These are phyloP conservation scores for Teratosphaeria zuluensis DNA, from an alignment of 2,329 filamentous ascomycete species.

Conservation along the genomic window DNA sequence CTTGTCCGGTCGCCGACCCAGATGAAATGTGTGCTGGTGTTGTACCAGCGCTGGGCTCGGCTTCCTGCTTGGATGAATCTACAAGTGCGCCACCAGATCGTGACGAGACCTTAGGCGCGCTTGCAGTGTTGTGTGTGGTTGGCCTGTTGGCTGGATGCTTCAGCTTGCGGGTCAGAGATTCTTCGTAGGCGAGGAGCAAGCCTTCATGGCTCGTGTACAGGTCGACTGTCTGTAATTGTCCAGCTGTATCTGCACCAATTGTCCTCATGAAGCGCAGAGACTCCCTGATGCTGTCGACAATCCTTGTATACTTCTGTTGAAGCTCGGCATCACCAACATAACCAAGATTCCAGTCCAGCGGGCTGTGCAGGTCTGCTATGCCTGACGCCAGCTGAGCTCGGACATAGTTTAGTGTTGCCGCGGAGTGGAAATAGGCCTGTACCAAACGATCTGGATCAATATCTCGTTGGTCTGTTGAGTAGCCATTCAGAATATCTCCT, in stretches of 20 bases:
- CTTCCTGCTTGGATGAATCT: conserved; percentile 5
- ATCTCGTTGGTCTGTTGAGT: conserved; percentile 60
- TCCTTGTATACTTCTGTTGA: conserved; percentile 75
- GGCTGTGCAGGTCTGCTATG: conserved; percentile 86
- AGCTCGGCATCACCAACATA: conserved; percentile 78
- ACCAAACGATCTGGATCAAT: conserved; percentile 80
- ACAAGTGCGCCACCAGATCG: conserved; percentile 13
- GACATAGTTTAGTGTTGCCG: conserved; percentile 88
- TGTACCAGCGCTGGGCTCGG: conserved; percentile 59
- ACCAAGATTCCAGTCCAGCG: conserved; percentile 87
- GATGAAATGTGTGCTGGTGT: conserved; percentile 92
- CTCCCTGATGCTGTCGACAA: conserved; percentile 79
- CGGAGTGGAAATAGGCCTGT: conserved; percentile 89
- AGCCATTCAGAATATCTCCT: conserved; percentile 93
- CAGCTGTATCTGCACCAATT: conserved; percentile 77
- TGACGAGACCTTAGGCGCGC: conserved; percentile 9
- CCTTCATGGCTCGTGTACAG: conserved; percentile 95
- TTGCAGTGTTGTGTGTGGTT: conserved; percentile 2
- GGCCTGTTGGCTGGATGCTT: conserved; percentile 48
- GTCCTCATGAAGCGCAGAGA: conserved; percentile 90
- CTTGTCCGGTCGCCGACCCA: conserved; percentile 97
- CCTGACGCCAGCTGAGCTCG: conserved; percentile 74
- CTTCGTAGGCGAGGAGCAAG: conserved; percentile 87
- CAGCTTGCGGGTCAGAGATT: conserved; percentile 69
- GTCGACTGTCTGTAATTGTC: conserved; percentile 82